Conservation (phyloP, 169 alveolate genomes). For the Perkinsus olseni region DNA sequence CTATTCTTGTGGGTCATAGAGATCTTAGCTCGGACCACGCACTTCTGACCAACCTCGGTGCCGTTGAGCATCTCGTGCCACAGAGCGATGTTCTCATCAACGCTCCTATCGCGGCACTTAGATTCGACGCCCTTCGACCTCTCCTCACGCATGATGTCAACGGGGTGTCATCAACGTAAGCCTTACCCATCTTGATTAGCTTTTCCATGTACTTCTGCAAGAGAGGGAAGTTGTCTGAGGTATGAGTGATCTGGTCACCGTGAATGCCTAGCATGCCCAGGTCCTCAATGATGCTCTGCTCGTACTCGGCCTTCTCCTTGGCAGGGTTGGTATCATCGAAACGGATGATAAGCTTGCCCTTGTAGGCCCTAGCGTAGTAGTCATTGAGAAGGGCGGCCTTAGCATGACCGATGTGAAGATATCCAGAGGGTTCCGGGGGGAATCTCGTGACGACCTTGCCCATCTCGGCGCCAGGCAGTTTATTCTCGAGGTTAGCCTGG, state of each 20-base stretch:
- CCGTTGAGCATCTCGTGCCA: constrained; percentile 81
- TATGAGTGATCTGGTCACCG: constrained; percentile 76
- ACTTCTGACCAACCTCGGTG: constrained; percentile 68
- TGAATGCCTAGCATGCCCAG: constrained; percentile 71
- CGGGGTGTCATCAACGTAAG: constrained; percentile 94
- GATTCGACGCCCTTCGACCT: constrained; percentile 90
- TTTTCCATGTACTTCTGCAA: constrained; percentile 69
- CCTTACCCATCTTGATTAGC: constrained; percentile 69
- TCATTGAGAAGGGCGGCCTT: constrained; percentile 94
- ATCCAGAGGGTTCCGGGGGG: constrained; percentile 99
- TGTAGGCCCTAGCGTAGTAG: constrained; percentile 85
- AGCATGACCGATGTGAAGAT: constrained; percentile 96
- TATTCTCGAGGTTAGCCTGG: constrained; percentile 33
- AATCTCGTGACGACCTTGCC: constrained; percentile 97
- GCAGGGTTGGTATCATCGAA: constrained; percentile 98
- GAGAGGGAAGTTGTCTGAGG: constrained; percentile 88
- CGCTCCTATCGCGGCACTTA: constrained; percentile 55
- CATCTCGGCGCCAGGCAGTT: constrained; percentile 74
- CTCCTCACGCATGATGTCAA: constrained; percentile 89
- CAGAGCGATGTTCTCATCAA: constrained; percentile 78
- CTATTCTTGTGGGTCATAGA: constrained; percentile 85
- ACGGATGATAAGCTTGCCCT: constrained; percentile 88
- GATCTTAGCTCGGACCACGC: constrained; percentile 94
- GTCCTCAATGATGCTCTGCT: constrained; percentile 84
- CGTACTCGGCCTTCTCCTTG: constrained; percentile 89